Conservation (phyloP, 257 asterid species). For the Jasminum sambac region DNA sequence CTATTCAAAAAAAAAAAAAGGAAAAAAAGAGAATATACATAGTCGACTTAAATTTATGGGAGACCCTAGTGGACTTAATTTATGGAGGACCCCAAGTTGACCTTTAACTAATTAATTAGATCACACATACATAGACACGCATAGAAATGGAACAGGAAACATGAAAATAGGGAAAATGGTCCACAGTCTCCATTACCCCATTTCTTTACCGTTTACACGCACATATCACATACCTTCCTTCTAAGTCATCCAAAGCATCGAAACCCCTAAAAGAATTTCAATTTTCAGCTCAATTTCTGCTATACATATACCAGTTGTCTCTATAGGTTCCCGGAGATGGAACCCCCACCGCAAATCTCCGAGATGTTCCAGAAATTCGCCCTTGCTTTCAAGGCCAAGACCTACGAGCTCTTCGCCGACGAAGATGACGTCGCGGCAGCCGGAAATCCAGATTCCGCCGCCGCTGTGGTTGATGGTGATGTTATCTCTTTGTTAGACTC, state of each 20-base stretch:
- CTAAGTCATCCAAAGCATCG: slow-evolving; percentile 62
- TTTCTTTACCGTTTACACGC: slow-evolving; percentile 15
- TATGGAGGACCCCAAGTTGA: not conserved
- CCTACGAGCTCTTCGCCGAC: slow-evolving; percentile 85
- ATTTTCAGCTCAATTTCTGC: too few relatives aligned
- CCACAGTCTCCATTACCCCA: slow-evolving; percentile 25
- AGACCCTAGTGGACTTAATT: not conserved
- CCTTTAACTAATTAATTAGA: not conserved
- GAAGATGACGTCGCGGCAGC: slow-evolving; percentile 27
- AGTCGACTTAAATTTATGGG: too few relatives aligned
- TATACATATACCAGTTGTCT: not conserved
- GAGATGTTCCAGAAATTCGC: slow-evolving; percentile 95
- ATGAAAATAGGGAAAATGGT: slow-evolving; percentile 26
- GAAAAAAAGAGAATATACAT: too few relatives aligned
- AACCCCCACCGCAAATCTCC: slow-evolving; percentile 74
- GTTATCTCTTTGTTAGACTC: slow-evolving; percentile 68
- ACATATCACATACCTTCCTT: slow-evolving; percentile 69
- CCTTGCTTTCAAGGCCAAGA: slow-evolving; percentile 78
- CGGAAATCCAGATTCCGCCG: slow-evolving; percentile 23
- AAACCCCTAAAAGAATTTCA: slow-evolving; percentile 20
- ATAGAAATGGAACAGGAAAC: slow-evolving; percentile 7
- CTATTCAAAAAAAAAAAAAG: too few relatives aligned
- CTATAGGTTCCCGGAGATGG: slow-evolving; percentile 43
- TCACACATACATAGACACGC: not conserved
- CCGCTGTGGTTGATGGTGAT: slow-evolving; percentile 40